Conservation (phyloP, 306 rosid species). For the Luffa aegyptiaca region DNA sequence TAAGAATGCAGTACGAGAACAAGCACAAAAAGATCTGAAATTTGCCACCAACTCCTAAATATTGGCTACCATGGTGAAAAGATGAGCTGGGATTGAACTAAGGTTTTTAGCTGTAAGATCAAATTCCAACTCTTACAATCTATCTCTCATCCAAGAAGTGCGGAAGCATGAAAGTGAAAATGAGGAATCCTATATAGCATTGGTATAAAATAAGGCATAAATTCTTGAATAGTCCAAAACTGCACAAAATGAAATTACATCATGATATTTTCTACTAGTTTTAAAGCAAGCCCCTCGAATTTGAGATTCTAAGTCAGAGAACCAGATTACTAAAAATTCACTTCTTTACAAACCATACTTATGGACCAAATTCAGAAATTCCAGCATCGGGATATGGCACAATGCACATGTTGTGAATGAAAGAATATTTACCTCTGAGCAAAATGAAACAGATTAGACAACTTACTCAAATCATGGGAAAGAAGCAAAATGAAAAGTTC, state of each 20-base stretch:
- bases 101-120: background rate
- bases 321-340: background rate
- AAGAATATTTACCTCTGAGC: background rate
- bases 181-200: background rate
- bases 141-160: background rate
- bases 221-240: background rate
- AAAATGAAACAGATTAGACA: background rate
- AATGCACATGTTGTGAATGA: background rate
- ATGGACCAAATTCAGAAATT: background rate
- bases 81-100: background rate
- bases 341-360: background rate
- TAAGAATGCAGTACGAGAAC: background rate
- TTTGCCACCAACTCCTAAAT: constrained; percentile 1
- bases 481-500: background rate
- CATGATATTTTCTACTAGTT: background rate
- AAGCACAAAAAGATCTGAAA: background rate
- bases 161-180: background rate
- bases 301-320: background rate
- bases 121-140: background rate
- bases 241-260: background rate
- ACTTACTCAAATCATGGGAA: background rate
- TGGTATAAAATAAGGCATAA: background rate
- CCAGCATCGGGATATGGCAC: background rate
- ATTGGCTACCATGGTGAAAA: background rate
- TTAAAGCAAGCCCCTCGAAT: background rate